Evolutionary conservation across 2,329 filamentous ascomycete species (phyloP).

Genomic region (Seiridium unicorne): DNA sequence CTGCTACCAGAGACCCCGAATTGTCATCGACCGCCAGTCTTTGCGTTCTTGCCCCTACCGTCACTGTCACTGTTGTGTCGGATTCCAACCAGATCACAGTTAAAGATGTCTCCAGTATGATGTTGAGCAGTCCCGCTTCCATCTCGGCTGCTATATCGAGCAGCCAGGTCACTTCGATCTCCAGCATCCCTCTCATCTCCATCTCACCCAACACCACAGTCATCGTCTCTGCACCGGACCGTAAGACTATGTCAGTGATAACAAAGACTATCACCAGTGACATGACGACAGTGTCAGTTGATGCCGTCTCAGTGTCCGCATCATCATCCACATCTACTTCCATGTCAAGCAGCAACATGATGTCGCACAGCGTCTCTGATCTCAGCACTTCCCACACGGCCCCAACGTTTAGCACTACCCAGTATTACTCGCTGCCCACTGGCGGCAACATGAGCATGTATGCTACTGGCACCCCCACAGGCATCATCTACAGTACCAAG

Average conservation of each 20-base stretch:
- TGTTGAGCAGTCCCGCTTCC: not conserved
- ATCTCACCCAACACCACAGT: constrained; percentile 1
- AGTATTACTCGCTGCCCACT: not conserved
- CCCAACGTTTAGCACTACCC: not conserved
- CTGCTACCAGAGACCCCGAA: constrained; percentile 3
- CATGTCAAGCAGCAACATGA: not conserved
- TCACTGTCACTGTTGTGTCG: not conserved
- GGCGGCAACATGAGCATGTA: not conserved
- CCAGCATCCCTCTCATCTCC: not conserved
- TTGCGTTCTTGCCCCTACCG: not conserved
- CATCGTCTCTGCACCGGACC: not conserved
- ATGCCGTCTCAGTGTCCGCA: not conserved
- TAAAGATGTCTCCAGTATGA: not conserved
- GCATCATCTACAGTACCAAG: not conserved
- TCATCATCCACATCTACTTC: not conserved
- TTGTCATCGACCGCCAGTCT: not conserved
- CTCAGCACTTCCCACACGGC: not conserved
- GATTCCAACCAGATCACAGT: not conserved
- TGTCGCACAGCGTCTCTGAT: constrained; percentile 6
- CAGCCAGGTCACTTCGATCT: not conserved
- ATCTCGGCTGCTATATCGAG: not conserved
- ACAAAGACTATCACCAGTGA: not conserved
- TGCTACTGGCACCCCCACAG: not conserved
- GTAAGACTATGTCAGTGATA: not conserved
- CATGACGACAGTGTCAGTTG: not conserved